These are phyloP conservation scores for Mycena olivaceomarginata DNA, from an alignment of 768 basidiomycete genomes.

Conservation along the genomic window DNA sequence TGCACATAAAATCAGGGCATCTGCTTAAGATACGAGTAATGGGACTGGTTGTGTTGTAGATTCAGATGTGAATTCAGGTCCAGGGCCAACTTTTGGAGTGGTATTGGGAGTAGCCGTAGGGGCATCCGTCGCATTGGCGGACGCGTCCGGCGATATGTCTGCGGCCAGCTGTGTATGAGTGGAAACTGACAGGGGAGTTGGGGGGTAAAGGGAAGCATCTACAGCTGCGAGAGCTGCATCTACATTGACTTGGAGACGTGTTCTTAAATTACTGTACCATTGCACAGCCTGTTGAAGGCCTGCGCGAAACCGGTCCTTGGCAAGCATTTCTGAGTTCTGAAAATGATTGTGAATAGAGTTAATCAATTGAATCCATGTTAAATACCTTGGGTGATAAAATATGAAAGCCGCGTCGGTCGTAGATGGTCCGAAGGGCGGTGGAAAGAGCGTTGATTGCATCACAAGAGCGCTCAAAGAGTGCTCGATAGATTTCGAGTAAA, in stretches of 20 bases:
- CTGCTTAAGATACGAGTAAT: too few species aligned
- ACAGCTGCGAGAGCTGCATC: slow-evolving; percentile 31
- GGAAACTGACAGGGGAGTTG: neutral
- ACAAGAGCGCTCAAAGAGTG: too few species aligned
- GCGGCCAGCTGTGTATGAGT: neutral
- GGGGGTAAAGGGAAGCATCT: neutral
- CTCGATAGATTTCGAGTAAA: slow-evolving; percentile 39
- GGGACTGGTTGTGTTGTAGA: too few species aligned
- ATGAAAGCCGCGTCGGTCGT: slow-evolving; percentile 50
- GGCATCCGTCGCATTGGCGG: too few species aligned
- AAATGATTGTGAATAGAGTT: neutral
- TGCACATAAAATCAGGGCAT: neutral
- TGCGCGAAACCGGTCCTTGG: slow-evolving; percentile 53
- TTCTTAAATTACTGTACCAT: slow-evolving; percentile 53
- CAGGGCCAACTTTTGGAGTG: too few species aligned
- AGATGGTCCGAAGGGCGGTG: slow-evolving; percentile 53
- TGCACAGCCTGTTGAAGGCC: slow-evolving; percentile 50
- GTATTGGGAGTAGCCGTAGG: too few species aligned
- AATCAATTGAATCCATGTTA: neutral
- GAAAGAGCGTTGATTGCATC: slow-evolving; percentile 54
- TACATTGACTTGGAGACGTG: slow-evolving; percentile 41
- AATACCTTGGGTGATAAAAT: slow-evolving; percentile 44
- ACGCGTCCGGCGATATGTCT: neutral
- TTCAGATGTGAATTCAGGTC: too few species aligned
- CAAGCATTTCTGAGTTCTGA: neutral